Conservation (phyloP, 1,284 basidiomycete genomes). For the Sporisorium iseilematis-ciliati region DNA sequence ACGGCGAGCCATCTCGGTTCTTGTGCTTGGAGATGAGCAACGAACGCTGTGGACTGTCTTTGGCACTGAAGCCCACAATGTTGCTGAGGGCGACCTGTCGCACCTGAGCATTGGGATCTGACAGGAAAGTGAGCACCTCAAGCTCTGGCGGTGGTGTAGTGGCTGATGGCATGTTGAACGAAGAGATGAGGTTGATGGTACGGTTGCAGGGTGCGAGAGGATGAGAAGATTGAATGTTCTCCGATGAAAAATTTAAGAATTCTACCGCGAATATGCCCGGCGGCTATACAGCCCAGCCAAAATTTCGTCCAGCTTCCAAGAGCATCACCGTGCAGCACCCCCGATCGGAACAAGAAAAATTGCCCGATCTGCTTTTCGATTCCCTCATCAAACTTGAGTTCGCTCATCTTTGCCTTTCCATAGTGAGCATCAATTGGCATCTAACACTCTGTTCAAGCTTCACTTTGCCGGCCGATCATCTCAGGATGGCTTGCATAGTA, state of each 20-base stretch:
- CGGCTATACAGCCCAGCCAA: background rate
- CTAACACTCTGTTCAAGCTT: too few species aligned
- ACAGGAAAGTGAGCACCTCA: slow-evolving; percentile 85
- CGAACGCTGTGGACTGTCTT: slow-evolving; percentile 54
- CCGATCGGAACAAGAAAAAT: too few species aligned
- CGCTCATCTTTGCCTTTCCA: too few species aligned
- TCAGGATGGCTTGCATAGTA: too few species aligned
- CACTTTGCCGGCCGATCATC: too few species aligned
- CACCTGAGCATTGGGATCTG: slow-evolving; percentile 87
- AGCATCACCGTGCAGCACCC: background rate
- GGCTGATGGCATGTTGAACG: slow-evolving; percentile 32
- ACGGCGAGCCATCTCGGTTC: slow-evolving; percentile 52
- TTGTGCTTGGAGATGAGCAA: slow-evolving; percentile 61
- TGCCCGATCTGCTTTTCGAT: too few species aligned
- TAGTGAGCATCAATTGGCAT: too few species aligned
- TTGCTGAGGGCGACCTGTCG: slow-evolving; percentile 87
- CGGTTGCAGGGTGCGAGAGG: background rate
- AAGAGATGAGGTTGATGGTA: background rate
- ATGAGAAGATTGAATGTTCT: slow-evolving; percentile 10
- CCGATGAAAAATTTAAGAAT: slow-evolving; percentile 22
- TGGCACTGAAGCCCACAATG: slow-evolving; percentile 73
- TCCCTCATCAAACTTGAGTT: too few species aligned
- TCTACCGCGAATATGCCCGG: slow-evolving; percentile 23
- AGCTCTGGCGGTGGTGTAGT: slow-evolving; percentile 50
- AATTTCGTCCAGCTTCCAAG: slow-evolving; percentile 10